Conservation (phyloP, 2,329 filamentous ascomycete species). For the Sclerotinia minor region DNA sequence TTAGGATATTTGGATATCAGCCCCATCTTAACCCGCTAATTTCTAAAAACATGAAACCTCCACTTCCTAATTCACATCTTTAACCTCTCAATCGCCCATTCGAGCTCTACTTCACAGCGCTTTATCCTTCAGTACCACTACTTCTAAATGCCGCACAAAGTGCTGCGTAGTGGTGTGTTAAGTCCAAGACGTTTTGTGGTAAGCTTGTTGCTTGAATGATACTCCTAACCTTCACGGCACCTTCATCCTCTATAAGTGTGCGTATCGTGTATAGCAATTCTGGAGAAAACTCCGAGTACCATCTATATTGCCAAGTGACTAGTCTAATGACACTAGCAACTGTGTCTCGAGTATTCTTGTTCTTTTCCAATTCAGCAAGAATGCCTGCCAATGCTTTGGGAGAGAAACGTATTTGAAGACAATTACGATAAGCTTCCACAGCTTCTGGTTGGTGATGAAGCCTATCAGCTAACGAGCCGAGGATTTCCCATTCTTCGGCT, state of each 20-base stretch:
- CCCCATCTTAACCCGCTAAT: slow-evolving; percentile 20
- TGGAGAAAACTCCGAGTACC: slow-evolving; percentile 99
- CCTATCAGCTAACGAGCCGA: slow-evolving; percentile 87
- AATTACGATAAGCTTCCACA: slow-evolving; percentile 88
- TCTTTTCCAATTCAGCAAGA: slow-evolving; percentile 73
- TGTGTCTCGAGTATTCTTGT: slow-evolving; percentile 76
- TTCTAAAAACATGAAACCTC: slow-evolving; percentile 20
- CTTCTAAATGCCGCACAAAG: slow-evolving; percentile 94
- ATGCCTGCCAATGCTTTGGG: slow-evolving; percentile 89
- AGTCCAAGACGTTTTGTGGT: slow-evolving; percentile 86
- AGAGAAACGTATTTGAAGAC: slow-evolving; percentile 83
- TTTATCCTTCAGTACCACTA: slow-evolving; percentile 58
- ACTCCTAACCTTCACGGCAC: slow-evolving; percentile 93
- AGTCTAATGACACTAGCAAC: slow-evolving; percentile 85
- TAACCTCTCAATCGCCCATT: not conserved
- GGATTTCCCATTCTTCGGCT: slow-evolving; percentile 96
- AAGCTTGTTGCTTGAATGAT: slow-evolving; percentile 96
- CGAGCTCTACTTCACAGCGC: not conserved
- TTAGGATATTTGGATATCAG: slow-evolving; percentile 19
- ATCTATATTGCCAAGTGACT: slow-evolving; percentile 97
- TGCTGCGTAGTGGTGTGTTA: slow-evolving; percentile 95
- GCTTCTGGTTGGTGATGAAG: slow-evolving; percentile 91
- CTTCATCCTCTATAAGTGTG: slow-evolving; percentile 94
- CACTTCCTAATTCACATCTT: not conserved
- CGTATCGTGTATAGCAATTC: slow-evolving; percentile 84